Base-by-base conservation (phyloP, 768 basidiomycete genomes). In the Porpolomopsis calyptriformis region DNA sequence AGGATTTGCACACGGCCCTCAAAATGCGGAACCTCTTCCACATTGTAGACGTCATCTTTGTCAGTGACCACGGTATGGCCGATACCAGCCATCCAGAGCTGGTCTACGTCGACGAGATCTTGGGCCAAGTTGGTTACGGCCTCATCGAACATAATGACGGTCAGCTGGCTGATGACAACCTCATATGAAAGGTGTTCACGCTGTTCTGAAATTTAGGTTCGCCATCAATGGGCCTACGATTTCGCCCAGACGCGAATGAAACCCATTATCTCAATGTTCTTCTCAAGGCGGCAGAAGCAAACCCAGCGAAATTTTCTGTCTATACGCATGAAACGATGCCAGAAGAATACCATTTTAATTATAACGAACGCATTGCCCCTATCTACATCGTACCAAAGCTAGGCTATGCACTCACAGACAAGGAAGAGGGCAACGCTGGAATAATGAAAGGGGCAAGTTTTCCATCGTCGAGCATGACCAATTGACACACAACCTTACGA, bases 1-100 rank as follows among this genome's bases (percentile, higher is more conserved):
- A 71, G 47, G 68, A 81, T 46, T 64, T 96, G 8, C 80, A 85
- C 44, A 63, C 66, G 11, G 72, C 74, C 1, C 65, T 96, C 27
- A 68, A 69, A 39, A 68, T 69, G 3, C 78, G 92, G 4, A 89
- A 92, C 56, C 71, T 94, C 20, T 80, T 77, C 1, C 75, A 84
- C 38, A 85, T 93, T 16, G 81, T 91, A 10, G 88, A 96, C 59
- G 71, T 94, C 25, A 73, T 94, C 19, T 91, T 93, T 54, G 90
- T 96, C 52, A 85, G 82, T 50, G 87, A 89, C 58, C 85, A 90
- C 54, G 89, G 88, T n/a, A 92, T 90, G 86, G 82, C 79, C 1
- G 85, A 88, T 58, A 94, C 89, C n/a, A 79, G 78, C 49, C 73
- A 85, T 51, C 79, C 80, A 0, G 76, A 82, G 40, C 71, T 76